These are phyloP conservation scores for Purshia tridentata DNA, from an alignment of 306 rosid species.

Conservation along the genomic window DNA sequence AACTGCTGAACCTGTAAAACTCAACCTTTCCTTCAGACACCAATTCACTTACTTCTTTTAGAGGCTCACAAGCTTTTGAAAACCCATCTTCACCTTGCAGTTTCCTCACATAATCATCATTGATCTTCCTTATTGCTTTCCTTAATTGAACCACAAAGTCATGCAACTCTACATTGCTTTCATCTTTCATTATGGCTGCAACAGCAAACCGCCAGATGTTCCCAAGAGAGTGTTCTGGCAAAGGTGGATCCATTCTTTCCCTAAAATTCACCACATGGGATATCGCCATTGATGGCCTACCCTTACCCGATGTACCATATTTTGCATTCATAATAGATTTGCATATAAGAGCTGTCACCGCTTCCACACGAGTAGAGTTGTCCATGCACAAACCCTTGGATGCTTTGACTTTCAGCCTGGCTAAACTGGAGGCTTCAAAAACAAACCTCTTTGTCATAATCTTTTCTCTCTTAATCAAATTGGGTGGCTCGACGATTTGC, in stretches of 20 bases:
- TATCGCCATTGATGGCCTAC: constrained; percentile 5
- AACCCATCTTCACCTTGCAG: constrained; percentile 15
- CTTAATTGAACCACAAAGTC: constrained; percentile 10
- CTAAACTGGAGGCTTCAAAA: constrained; percentile 9
- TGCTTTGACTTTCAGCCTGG: constrained; percentile 19
- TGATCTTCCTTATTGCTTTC: not conserved
- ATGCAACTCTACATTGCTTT: constrained; percentile 2
- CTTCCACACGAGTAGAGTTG: constrained; percentile 23
- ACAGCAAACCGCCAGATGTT: constrained; percentile 17
- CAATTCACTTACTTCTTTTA: not conserved
- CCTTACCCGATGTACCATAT: not conserved
- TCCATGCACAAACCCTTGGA: not conserved
- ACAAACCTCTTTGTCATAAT: constrained; percentile 12
- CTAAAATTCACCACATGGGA: constrained; percentile 18
- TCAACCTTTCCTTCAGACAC: constrained; percentile 6
- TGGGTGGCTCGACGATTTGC: not conserved
- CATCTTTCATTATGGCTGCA: not conserved
- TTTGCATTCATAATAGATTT: constrained; percentile 9
- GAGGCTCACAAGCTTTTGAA: not conserved
- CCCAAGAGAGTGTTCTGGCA: constrained; percentile 19
- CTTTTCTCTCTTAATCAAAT: constrained; percentile 5
- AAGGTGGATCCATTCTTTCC: constrained; percentile 11
- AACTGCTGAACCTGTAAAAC: constrained; percentile 23
- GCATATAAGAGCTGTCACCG: constrained; percentile 21
- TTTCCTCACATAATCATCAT: constrained; percentile 5